Percentiles rank a stretch among this genome's conserved stretches.
Evolutionary conservation across 75 land plant species (phyloP).

Genomic region (Pinus tabuliformis): DNA sequence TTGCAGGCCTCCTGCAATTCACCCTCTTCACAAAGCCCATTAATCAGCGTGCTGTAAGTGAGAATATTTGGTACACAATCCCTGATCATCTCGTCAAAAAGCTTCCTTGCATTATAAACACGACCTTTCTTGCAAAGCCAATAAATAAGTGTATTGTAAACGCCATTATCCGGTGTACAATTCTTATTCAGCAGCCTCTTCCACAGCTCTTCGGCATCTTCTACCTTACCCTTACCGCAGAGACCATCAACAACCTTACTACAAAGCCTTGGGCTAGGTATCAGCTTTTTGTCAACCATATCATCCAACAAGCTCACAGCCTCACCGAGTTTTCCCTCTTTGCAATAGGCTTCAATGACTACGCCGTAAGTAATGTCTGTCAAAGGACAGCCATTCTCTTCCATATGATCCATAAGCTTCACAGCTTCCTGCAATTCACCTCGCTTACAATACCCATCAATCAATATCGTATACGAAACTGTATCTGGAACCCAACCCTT

Average conservation of each 20-base stretch:
- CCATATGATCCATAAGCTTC: slow-evolving; percentile 69
- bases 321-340: slow-evolving; percentile 47
- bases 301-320: slow-evolving; percentile 34
- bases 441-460: slow-evolving; percentile 53
- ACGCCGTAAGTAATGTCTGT: slow-evolving; percentile 63
- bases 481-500: slow-evolving; percentile 61
- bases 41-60: slow-evolving; percentile 67
- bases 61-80: slow-evolving; percentile 53
- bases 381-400: slow-evolving; percentile 42
- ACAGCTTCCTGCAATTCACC: slow-evolving; percentile 49
- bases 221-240: slow-evolving; percentile 58
- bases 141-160: slow-evolving; percentile 60
- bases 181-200: slow-evolving; percentile 51
- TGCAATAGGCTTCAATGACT: slow-evolving; percentile 61
- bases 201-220: slow-evolving; percentile 70
- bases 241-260: slow-evolving; percentile 61
- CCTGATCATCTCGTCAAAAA: slow-evolving; percentile 56
- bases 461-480: slow-evolving; percentile 49
- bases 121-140: slow-evolving; percentile 73
- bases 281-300: slow-evolving; percentile 26
- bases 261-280: slow-evolving; percentile 44
- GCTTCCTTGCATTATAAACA: slow-evolving; percentile 51
- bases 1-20: slow-evolving; percentile 58
- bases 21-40: slow-evolving; percentile 62
- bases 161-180: slow-evolving; percentile 57